These are phyloP conservation scores for Elsinoe australis DNA, from an alignment of 2,329 filamentous ascomycete genomes.

Conservation along the genomic window DNA sequence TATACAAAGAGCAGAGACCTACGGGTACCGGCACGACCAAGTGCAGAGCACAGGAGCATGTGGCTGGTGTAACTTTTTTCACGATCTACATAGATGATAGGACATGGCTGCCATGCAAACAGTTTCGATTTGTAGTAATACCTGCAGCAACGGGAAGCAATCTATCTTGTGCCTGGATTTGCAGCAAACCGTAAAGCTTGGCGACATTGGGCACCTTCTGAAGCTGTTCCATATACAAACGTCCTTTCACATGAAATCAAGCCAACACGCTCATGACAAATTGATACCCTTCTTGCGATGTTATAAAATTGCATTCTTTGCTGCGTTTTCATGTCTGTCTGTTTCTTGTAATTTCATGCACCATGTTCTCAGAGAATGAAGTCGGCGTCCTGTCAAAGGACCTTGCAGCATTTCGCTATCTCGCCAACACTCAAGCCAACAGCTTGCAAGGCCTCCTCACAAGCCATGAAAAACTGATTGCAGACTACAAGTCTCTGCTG, in stretches of 20 bases:
- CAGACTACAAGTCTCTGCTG: conserved; percentile 48
- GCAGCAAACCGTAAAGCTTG: not conserved
- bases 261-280: conserved; percentile 9
- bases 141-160: not conserved
- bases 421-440: conserved; percentile 17
- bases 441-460: conserved; percentile 18
- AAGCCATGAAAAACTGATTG: conserved; percentile 35
- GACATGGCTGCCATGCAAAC: not conserved
- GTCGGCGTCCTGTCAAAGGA: conserved; percentile 7
- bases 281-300: not conserved
- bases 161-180: not conserved
- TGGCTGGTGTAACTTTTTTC: conserved; percentile 9
- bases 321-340: not conserved
- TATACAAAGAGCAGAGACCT: too few relatives aligned
- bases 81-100: conserved; percentile 12
- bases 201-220: not conserved
- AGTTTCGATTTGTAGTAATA: not conserved
- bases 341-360: not conserved
- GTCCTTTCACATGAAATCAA: not conserved
- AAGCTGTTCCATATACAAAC: conserved; percentile 5
- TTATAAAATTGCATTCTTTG: conserved; percentile 8
- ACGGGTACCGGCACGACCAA: too few relatives aligned
- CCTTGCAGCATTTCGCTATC: conserved; percentile 8
- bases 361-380: conserved; percentile 15
- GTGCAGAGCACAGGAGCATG: not conserved